These are phyloP conservation scores for Angophora floribunda DNA, from an alignment of 345 rosid species.

Conservation along the genomic window DNA sequence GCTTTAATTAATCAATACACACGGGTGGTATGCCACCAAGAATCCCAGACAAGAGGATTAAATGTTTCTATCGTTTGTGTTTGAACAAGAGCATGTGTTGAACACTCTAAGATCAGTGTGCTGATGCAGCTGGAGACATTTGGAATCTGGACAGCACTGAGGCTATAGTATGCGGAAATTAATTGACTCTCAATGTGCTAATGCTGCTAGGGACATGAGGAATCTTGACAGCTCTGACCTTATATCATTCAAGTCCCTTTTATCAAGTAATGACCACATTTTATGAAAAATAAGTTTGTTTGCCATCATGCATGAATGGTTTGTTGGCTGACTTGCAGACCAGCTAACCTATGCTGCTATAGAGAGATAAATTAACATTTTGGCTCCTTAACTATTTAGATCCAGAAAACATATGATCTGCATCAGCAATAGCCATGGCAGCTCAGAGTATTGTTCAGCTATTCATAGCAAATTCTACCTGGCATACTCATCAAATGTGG, in stretches of 20 bases:
- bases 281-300: not conserved
- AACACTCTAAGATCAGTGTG: too few relatives aligned
- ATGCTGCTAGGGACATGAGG: not conserved
- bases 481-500: not conserved
- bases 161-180: not conserved
- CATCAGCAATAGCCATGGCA: not conserved
- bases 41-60: too few relatives aligned
- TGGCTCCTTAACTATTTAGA: not conserved
- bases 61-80: too few relatives aligned
- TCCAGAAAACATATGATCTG: not conserved
- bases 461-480: not conserved
- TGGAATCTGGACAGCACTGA: too few relatives aligned
- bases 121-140: too few relatives aligned
- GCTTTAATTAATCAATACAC: too few relatives aligned
- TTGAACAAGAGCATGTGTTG: too few relatives aligned
- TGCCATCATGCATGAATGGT: not conserved
- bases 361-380: not conserved
- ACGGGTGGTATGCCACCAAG: too few relatives aligned
- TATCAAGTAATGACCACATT: not conserved
- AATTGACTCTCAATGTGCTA: not conserved
- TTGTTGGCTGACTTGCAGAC: not conserved
- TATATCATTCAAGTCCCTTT: not conserved
- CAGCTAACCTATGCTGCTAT: not conserved
- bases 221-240: not conserved
- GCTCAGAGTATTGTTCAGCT: not conserved